Conservation (phyloP, 2,329 filamentous ascomycete species). For the Penicillium sp. region DNA sequence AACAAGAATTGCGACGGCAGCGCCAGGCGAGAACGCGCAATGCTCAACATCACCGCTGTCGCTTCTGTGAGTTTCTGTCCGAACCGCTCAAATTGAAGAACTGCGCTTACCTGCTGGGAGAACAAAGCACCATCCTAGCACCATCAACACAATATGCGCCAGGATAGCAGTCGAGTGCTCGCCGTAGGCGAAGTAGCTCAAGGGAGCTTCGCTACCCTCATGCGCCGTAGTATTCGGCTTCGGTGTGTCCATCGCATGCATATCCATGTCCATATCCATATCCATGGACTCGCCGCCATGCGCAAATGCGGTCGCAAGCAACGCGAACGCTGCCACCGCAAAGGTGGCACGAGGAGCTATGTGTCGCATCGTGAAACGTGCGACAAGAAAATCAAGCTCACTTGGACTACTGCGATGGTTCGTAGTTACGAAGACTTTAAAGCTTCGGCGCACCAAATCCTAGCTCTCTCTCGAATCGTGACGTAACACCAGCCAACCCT, state of each 20-base stretch:
- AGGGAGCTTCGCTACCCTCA: slow-evolving; percentile 25
- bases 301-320: slow-evolving; percentile 29
- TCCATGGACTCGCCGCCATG: slow-evolving; percentile 33
- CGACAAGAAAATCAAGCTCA: slow-evolving; percentile 2
- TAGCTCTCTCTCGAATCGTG: slow-evolving; percentile 22
- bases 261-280: slow-evolving; percentile 27
- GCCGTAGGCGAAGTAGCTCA: slow-evolving; percentile 43
- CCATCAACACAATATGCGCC: slow-evolving; percentile 65
- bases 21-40: slow-evolving; percentile 69
- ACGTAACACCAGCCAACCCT: slow-evolving; percentile 18
- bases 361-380: slow-evolving; percentile 21
- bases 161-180: slow-evolving; percentile 50
- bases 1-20: slow-evolving; percentile 65
- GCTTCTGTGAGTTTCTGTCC: background rate
- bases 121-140: slow-evolving; percentile 64
- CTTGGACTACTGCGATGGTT: slow-evolving; percentile 2
- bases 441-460: no score
- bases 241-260: slow-evolving; percentile 15
- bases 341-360: slow-evolving; percentile 24
- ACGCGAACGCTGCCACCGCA: slow-evolving; percentile 26
- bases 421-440: slow-evolving; percentile 7
- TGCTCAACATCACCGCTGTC: slow-evolving; percentile 75
- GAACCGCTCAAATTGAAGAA: background rate
- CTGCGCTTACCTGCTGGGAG: slow-evolving; percentile 61
- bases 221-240: slow-evolving; percentile 14